Evolutionary conservation across 139 green algal genomes (phyloP), one percentile per base, ranked within the genome.

Genomic region (Pleodorina starrii): DNA sequence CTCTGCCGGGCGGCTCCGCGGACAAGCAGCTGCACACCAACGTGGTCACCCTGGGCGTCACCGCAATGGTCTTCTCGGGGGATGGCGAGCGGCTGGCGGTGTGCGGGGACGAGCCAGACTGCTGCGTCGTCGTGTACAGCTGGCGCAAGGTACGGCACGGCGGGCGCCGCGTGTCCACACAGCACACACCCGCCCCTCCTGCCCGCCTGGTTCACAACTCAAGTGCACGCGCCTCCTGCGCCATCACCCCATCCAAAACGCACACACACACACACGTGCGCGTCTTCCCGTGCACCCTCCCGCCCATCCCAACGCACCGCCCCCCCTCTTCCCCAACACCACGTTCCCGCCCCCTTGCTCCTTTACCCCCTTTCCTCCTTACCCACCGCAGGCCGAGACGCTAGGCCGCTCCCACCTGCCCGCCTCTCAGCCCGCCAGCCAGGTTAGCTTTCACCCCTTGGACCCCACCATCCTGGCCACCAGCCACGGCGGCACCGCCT

Each of bases 121-220:
- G 69, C 46, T 79, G 38, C 4, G 29, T 93, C 25, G 73, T 75
- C 35, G 69, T 93, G 5, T 89, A 90, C 60, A 5, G 46, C 4
- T 93, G 90, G 90, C 83, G 68, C 2, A 85, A 90, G 87, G 90
- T 90, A 69, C n/a, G n/a, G n/a, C n/a, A n/a, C n/a, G n/a, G n/a
- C n/a, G n/a, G n/a, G n/a, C n/a, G n/a, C n/a, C n/a, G n/a, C n/a
- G n/a, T n/a, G n/a, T n/a, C n/a, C n/a, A n/a, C n/a, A n/a, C n/a
- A n/a, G n/a, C n/a, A n/a, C n/a, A n/a, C n/a, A n/a, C n/a, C n/a
- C n/a, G n/a, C n/a, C n/a, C n/a, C n/a, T n/a, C n/a, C n/a, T n/a
- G n/a, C n/a, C n/a, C n/a, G n/a, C n/a, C n/a, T n/a, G n/a, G n/a
- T n/a, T n/a, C n/a, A n/a, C n/a, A n/a, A n/a, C n/a, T n/a, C n/a